Evolutionary conservation across 176 grass and related monocot genomes (phyloP), one percentile per base, ranked within the genome.

Genomic region (Pharus latifolius): DNA sequence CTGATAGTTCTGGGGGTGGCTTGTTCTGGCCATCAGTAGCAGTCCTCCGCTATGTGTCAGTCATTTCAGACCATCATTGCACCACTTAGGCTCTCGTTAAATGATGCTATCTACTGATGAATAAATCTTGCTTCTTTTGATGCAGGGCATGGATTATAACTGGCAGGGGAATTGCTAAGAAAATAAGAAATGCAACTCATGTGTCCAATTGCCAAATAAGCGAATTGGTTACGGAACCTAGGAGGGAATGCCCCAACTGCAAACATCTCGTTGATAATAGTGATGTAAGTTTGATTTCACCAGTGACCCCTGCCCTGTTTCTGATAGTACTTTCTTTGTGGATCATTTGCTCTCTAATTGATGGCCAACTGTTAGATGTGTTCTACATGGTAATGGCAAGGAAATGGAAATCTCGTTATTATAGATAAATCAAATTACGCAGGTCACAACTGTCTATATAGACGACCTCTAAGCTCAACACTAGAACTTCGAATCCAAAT

Each of bases 91-190:
- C 18, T 42, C 25, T 38, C 35, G 35, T 38, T 4, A 25, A 16
- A n/a, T 13, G 6, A 51, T 14, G 37, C 3, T 49, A n/a, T 63
- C 8, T 1, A 60, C 60, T 38, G 22, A 40, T 45, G 30, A 37
- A 74, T 29, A 11, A 1, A 54, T 64, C 20, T 23, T 70, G 19
- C 11, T 67, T 33, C 18, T 24, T 47, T 76, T 80, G 7, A n/a
- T 81, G 11, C 78, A 99, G 95, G 63, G 11, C 76, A 60, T 94
- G 91, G 79, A 78, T 99, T 76, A 59, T 94, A 66, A 76, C 22
- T 56, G 56, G 64, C 35, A 73, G 63, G 61, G 85, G 54, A 42
- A 70, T 91, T 60, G 79, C 74, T 46, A 73, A 55, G 3, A 91
- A 82, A 57, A 80, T 94, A 63, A 85, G 78, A 84, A 76, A 78